A percentile compares a stretch with the other conserved stretches of the same genome.
Conservation (phyloP, 2,329 filamentous ascomycete genomes). For the Pseudocercospora fijiensis region DNA sequence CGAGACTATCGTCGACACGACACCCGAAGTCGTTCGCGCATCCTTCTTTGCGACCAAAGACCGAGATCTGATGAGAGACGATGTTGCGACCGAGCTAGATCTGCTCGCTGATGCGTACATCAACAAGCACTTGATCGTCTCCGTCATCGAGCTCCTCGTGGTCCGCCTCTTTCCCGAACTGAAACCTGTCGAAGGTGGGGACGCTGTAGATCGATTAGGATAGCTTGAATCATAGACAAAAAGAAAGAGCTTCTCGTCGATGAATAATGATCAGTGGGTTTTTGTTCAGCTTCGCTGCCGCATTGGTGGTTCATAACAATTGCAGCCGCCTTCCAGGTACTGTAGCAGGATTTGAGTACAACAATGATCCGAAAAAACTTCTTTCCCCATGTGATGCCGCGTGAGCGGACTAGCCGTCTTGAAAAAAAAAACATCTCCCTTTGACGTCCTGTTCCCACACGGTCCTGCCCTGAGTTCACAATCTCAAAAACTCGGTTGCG, state of each 20-base stretch:
- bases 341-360: neutral
- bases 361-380: slow-evolving; percentile 5
- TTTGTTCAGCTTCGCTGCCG: neutral
- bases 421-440: neutral
- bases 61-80: slow-evolving; percentile 40
- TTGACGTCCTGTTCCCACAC: slow-evolving; percentile 11
- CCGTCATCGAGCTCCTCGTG: slow-evolving; percentile 77
- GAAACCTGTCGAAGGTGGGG: slow-evolving; percentile 47
- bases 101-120: slow-evolving; percentile 79
- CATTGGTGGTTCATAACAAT: slow-evolving; percentile 6
- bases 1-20: slow-evolving; percentile 52
- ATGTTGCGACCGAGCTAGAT: slow-evolving; percentile 58
- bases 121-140: slow-evolving; percentile 89
- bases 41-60: slow-evolving; percentile 45
- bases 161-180: slow-evolving; percentile 82
- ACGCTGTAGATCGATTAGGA: neutral
- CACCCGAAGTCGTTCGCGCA: slow-evolving; percentile 49
- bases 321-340: neutral
- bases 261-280: neutral
- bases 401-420: slow-evolving; percentile 27
- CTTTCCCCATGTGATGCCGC: slow-evolving; percentile 18
- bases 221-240: neutral
- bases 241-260: neutral
- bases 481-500: neutral
- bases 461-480: slow-evolving; percentile 4